These are phyloP conservation scores for Gamarada debralockiae DNA, from an alignment of 495 filamentous ascomycete genomes.

Conservation along the genomic window DNA sequence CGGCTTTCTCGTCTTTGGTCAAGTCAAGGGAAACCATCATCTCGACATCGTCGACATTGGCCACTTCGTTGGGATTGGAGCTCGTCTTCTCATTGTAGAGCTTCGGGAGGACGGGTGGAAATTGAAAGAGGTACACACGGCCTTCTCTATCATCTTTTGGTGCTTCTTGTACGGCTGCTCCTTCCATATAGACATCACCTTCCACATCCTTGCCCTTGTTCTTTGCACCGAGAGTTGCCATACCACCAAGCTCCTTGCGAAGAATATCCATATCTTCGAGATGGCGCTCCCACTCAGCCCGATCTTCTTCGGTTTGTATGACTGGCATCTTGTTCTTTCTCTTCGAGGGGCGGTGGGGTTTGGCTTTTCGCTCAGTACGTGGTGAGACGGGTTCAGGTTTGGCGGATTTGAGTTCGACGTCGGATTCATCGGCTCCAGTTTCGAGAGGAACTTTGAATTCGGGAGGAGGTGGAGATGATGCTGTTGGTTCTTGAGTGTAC, in stretches of 20 bases:
- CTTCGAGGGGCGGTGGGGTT: conserved; percentile 26
- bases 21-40: conserved; percentile 16
- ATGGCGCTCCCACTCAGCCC: conserved; percentile 33
- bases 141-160: conserved; percentile 30
- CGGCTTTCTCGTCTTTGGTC: neutral
- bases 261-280: conserved; percentile 29
- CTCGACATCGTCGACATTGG: conserved; percentile 16
- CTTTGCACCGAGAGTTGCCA: neutral
- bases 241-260: conserved; percentile 30
- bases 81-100: conserved; percentile 27
- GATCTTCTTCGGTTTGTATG: conserved; percentile 38
- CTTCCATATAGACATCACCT: conserved; percentile 29
- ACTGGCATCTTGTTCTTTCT: conserved; percentile 26
- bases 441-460: conserved; percentile 1
- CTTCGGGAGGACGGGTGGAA: conserved; percentile 57
- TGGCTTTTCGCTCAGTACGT: conserved; percentile 3
- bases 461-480: neutral
- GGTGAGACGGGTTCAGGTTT: neutral
- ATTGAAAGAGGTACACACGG: conserved; percentile 60
- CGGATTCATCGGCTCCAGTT: neutral
- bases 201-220: conserved; percentile 19
- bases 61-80: conserved; percentile 21
- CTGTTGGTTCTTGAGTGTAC: neutral
- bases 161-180: conserved; percentile 14
- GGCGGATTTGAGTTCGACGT: neutral